Evolutionary conservation across 2,329 filamentous ascomycete genomes (phyloP).

Genomic region (Blastomyces silverae): DNA sequence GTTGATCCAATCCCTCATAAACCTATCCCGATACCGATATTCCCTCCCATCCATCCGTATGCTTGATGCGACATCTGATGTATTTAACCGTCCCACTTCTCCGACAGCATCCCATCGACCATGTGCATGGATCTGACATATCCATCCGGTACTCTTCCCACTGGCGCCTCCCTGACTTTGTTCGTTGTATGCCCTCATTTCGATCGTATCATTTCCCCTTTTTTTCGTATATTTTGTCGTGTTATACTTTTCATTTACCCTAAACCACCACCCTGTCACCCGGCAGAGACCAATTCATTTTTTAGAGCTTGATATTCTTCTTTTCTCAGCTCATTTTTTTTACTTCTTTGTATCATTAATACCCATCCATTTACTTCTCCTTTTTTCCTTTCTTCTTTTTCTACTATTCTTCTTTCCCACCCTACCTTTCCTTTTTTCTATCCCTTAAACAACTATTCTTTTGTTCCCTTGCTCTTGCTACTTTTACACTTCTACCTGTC

Average conservation of each 20-base stretch:
- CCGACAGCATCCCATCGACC: not conserved
- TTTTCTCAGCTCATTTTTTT: not conserved
- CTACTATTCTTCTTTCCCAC: not conserved
- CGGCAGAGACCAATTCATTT: not conserved
- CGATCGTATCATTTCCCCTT: not conserved
- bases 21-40: not conserved
- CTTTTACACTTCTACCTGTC: not conserved
- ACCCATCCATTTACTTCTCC: not conserved
- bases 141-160: not conserved
- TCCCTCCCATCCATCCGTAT: not conserved
- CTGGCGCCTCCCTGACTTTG: not conserved
- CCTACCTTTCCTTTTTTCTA: not conserved
- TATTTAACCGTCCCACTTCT: not conserved
- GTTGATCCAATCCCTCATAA: not conserved
- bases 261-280: not conserved
- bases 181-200: constrained; percentile 5
- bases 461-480: not conserved
- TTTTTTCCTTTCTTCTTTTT: not conserved
- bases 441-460: not conserved
- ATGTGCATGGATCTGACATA: not conserved
- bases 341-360: constrained; percentile 15
- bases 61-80: not conserved
- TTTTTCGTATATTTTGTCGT: not conserved
- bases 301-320: not conserved
- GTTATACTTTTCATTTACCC: not conserved